Percentiles rank a stretch among this genome's conserved stretches.
Conservation (phyloP, 116 monocot species). For the Iris pallida region DNA sequence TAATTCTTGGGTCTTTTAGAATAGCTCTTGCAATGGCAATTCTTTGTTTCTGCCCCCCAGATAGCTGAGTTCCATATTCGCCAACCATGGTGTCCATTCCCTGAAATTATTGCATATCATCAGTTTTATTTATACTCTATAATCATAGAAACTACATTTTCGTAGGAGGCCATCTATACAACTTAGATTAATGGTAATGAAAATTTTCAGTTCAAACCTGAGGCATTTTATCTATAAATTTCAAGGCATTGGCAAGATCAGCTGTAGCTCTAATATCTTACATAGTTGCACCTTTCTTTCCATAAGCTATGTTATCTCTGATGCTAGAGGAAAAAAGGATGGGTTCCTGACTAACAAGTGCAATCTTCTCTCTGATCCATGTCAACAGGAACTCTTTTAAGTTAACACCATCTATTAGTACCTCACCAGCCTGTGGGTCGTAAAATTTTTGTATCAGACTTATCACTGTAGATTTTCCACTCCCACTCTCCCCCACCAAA, state of each 20-base stretch:
- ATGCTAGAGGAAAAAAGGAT: slow-evolving; percentile 56
- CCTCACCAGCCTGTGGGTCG: slow-evolving; percentile 19
- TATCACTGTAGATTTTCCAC: slow-evolving; percentile 19
- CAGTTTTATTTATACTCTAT: background rate
- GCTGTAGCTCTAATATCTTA: slow-evolving; percentile 57
- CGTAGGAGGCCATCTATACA: too few species aligned
- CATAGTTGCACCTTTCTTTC: slow-evolving; percentile 54
- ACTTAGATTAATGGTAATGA: too few species aligned
- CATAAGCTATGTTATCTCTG: slow-evolving; percentile 73
- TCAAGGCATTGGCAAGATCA: slow-evolving; percentile 69
- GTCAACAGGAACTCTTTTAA: slow-evolving; percentile 54
- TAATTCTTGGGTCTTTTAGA: slow-evolving; percentile 65
- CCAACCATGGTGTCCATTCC: slow-evolving; percentile 73
- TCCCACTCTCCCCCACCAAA: slow-evolving; percentile 23
- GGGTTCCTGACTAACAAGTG: slow-evolving; percentile 80
- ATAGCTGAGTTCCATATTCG: slow-evolving; percentile 63
- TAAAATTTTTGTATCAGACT: slow-evolving; percentile 20
- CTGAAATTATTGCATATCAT: slow-evolving; percentile 7
- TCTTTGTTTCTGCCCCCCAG: slow-evolving; percentile 83
- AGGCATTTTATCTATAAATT: slow-evolving; percentile 73
- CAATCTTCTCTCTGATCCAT: slow-evolving; percentile 75
- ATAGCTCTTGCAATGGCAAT: slow-evolving; percentile 86
- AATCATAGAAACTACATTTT: too few species aligned
- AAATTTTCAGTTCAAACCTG: slow-evolving; percentile 24
- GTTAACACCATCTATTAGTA: slow-evolving; percentile 59